Evolutionary conservation across 2,329 filamentous ascomycete species (phyloP), one percentile per base, ranked within the genome.

Genomic region (Fusarium citri): DNA sequence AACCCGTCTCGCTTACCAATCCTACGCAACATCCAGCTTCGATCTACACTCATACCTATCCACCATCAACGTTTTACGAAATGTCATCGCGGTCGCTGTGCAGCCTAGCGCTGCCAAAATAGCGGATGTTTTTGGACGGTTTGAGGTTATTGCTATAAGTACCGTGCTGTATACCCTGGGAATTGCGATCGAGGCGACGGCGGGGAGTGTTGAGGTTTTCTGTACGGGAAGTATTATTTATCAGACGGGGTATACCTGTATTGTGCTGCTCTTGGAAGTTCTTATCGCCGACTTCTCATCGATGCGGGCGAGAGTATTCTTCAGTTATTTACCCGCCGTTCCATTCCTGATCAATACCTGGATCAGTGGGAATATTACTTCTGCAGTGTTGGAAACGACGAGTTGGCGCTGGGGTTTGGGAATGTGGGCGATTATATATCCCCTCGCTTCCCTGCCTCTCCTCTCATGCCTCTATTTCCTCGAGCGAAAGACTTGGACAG

Each of bases 271-370:
- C 4, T 80, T 89, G 7, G 87, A 90, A 75, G 86, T 91, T 28
- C 82, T 91, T 23, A 81, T 91, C 16, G 88, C 85, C 22, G 88
- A 91, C 70, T 82, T 87, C 16, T 88, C 88, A 0, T 89, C 88
- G 0, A 84, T 88, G 65, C 82, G 87, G 8, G 85, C 86, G 6
- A 86, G 88, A 62, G 80, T 90, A 4, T 82, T 90, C 61, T 89
- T 89, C 80, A 88, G 86, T 22, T 90, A 88, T 56, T 80, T 91
- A n/a, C 88, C 88, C 0, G 85, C 86, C 0, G 75, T 84, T 5
- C 88, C 88, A 0, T 89, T 88, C 71, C 74, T 90, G 46, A 81
- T 88, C 76, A 91, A 90, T 72, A 88, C 88, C 0, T 91, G 88
- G 88, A 83, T 90, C 16, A 87, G 86, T 64, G 89, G 88, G 22